These are phyloP conservation scores for Dendrothele bispora DNA, from an alignment of 768 basidiomycete genomes.

Conservation along the genomic window DNA sequence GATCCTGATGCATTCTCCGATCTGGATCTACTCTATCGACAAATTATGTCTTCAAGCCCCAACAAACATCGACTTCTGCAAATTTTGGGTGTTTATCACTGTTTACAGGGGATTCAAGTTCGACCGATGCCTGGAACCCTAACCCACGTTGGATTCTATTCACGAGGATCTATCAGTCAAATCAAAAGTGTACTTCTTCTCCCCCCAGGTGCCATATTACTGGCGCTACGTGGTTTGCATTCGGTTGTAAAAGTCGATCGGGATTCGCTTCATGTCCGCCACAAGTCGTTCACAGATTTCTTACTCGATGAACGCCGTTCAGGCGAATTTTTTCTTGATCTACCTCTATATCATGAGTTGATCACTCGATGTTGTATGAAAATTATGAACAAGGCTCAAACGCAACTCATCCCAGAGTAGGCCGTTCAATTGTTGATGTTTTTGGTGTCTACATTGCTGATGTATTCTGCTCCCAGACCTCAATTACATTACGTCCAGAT, in stretches of 20 bases:
- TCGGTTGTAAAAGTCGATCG: neutral
- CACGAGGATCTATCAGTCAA: too few species aligned
- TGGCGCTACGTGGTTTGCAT: conserved; percentile 3
- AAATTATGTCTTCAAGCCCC: neutral
- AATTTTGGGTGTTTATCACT: neutral
- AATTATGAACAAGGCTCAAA: too few species aligned
- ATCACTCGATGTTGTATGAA: too few species aligned
- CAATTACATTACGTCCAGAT: too few species aligned
- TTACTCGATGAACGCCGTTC: neutral
- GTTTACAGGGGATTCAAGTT: too few species aligned
- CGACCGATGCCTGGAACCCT: too few species aligned
- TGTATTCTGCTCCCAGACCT: too few species aligned
- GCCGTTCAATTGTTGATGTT: too few species aligned
- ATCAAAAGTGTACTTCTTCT: neutral
- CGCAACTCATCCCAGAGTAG: too few species aligned
- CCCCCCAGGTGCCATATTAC: neutral
- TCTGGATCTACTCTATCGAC: conserved; percentile 1
- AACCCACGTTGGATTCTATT: neutral
- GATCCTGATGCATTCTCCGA: neutral
- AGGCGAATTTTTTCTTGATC: neutral
- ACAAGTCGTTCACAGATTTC: neutral
- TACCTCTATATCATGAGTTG: too few species aligned
- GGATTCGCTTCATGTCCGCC: neutral
- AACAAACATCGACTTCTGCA: neutral
- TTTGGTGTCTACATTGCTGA: too few species aligned